phyloP scores from a whole-genome alignment of 148 eudicot genomes.

The Chenopodium berlandieri region DNA sequence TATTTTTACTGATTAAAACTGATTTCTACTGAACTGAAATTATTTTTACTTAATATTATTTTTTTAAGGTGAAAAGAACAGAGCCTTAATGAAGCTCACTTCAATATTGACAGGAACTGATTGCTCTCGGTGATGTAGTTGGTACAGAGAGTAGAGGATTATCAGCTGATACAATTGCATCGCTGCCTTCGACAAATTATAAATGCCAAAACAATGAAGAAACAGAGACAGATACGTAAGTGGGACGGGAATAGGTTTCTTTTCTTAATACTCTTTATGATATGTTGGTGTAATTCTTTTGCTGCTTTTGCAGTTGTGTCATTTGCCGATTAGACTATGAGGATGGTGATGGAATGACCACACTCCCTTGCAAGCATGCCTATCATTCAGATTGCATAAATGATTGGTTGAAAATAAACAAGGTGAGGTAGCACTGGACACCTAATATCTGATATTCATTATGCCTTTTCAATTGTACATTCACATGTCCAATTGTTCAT shows the following conservation, averaged over 20 bases:
- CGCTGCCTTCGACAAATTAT: constrained; percentile 75
- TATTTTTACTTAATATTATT: too few species aligned
- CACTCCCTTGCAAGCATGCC: constrained; percentile 83
- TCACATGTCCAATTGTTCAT: neutral
- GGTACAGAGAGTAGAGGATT: constrained; percentile 96
- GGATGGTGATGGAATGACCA: constrained; percentile 74
- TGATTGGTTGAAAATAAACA: constrained; percentile 88
- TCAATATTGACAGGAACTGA: constrained; percentile 50
- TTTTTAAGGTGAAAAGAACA: too few species aligned
- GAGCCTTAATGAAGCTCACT: constrained; percentile 24
- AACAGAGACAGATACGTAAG: constrained; percentile 74
- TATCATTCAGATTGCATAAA: constrained; percentile 88
- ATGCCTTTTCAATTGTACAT: neutral
- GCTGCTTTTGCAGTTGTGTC: constrained; percentile 68
- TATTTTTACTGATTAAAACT: too few species aligned
- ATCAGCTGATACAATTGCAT: constrained; percentile 79
- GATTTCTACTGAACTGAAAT: too few species aligned
- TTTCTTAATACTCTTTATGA: constrained; percentile 2
- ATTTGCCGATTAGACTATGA: constrained; percentile 94
- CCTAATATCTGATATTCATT: neutral
- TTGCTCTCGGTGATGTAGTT: constrained; percentile 87
- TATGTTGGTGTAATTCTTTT: constrained; percentile 9
- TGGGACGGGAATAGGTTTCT: neutral
- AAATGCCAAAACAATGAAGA: constrained; percentile 51
- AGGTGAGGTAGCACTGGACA: constrained; percentile 45